A percentile compares a stretch with the other conserved stretches of the same genome.
Conservation (phyloP, 2,329 filamentous ascomycete genomes). For the Fusarium falciforme region DNA sequence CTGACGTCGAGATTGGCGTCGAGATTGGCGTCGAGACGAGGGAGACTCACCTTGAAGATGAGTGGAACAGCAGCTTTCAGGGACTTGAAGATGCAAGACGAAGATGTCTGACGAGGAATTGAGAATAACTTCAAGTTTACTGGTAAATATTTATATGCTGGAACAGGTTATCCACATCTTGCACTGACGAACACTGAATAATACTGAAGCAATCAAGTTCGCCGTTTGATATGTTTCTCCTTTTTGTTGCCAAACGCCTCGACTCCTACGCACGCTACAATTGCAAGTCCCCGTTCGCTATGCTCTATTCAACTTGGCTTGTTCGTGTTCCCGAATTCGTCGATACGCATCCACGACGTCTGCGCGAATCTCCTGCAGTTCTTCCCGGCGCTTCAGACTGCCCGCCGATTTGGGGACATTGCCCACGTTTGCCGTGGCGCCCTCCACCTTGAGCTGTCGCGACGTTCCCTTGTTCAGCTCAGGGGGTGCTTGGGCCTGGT, state of each 20-base stretch:
- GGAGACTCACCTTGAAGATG: background rate
- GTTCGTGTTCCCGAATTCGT: conserved; percentile 52
- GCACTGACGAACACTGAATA: background rate
- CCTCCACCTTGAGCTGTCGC: conserved; percentile 49
- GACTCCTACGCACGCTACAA: background rate
- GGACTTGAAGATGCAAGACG: background rate
- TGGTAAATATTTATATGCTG: background rate
- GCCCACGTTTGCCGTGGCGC: conserved; percentile 50
- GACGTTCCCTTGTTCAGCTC: conserved; percentile 66
- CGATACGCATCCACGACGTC: conserved; percentile 54
- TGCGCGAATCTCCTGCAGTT: conserved; percentile 50
- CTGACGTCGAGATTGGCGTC: no score
- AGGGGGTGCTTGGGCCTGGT: conserved; percentile 81
- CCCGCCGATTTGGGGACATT: conserved; percentile 54
- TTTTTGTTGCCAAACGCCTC: background rate
- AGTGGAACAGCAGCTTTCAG: background rate
- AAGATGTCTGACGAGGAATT: background rate
- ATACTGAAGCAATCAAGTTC: background rate
- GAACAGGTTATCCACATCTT: background rate
- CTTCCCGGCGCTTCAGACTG: conserved; percentile 54
- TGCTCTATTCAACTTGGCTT: conserved; percentile 45
- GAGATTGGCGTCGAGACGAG: background rate
- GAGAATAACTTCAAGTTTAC: background rate
- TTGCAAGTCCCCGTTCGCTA: conserved; percentile 11
- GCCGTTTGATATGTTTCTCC: background rate